A percentile compares a stretch with the other conserved stretches of the same genome.
Conservation (phyloP, 2,329 filamentous ascomycete species). For the Neonectria punicea region DNA sequence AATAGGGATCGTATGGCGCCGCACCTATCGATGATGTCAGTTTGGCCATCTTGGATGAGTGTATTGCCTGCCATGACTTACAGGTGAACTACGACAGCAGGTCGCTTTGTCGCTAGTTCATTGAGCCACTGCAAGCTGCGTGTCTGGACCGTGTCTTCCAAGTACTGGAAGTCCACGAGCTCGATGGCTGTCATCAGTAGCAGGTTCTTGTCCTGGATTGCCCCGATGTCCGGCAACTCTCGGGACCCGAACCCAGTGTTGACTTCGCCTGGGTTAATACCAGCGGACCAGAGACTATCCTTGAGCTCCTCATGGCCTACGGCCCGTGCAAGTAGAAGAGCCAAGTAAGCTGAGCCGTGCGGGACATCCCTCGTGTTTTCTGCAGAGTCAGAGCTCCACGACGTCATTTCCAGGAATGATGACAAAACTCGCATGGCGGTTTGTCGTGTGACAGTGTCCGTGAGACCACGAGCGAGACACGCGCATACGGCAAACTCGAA, state of each 20-base stretch:
- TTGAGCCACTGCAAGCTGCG: slow-evolving; percentile 70
- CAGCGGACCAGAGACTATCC: slow-evolving; percentile 70
- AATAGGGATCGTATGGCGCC: slow-evolving; percentile 67
- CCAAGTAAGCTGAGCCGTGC: slow-evolving; percentile 66
- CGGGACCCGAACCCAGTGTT: slow-evolving; percentile 37
- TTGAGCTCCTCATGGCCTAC: slow-evolving; percentile 68
- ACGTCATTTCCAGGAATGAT: slow-evolving; percentile 63
- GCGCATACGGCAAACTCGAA: slow-evolving; percentile 76
- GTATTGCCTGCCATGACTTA: slow-evolving; percentile 50
- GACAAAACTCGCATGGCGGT: slow-evolving; percentile 70
- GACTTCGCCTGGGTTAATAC: slow-evolving; percentile 57
- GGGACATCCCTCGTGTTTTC: slow-evolving; percentile 31
- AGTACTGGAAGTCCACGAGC: slow-evolving; percentile 72
- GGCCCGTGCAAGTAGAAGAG: slow-evolving; percentile 67
- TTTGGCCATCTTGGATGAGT: neutral
- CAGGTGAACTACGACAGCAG: slow-evolving; percentile 68
- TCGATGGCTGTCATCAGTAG: slow-evolving; percentile 71
- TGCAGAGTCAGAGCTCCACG: slow-evolving; percentile 33
- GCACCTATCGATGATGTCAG: slow-evolving; percentile 53
- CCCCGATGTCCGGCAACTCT: slow-evolving; percentile 48
- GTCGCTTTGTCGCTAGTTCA: slow-evolving; percentile 63
- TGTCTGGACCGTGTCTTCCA: slow-evolving; percentile 71
- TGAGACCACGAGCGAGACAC: slow-evolving; percentile 71
- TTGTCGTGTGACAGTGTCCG: slow-evolving; percentile 68
- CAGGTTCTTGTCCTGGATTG: slow-evolving; percentile 69